These are phyloP conservation scores for Phytophthora citrophthora DNA, from an alignment of 352 stramenopile genomes.

Conservation along the genomic window DNA sequence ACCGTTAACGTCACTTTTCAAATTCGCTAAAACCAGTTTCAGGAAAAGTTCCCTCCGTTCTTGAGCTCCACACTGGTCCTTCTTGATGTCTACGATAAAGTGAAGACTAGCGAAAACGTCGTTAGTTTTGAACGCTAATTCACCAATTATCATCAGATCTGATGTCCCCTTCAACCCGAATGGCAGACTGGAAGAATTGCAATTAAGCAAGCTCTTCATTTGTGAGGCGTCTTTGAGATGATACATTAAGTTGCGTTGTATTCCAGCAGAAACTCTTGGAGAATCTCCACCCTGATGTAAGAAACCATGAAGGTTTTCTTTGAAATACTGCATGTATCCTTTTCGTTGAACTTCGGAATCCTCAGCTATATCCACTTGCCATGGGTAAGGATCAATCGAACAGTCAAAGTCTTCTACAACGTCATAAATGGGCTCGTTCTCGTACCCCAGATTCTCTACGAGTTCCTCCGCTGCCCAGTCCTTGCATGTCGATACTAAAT, in stretches of 20 bases:
- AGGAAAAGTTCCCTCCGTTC: no score
- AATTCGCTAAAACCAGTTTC: no score
- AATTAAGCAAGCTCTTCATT: slow-evolving; percentile 14
- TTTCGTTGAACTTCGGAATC: slow-evolving; percentile 1
- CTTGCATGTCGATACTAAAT: no score
- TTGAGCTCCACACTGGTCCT: no score
- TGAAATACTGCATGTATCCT: slow-evolving; percentile 4
- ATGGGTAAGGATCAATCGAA: slow-evolving; percentile 13
- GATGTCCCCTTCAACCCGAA: slow-evolving; percentile 22
- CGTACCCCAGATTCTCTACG: no score
- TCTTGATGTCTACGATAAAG: slow-evolving; percentile 1
- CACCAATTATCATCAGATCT: slow-evolving; percentile 22
- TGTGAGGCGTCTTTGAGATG: slow-evolving; percentile 15
- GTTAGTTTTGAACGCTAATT: slow-evolving; percentile 8
- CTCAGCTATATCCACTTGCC: background rate
- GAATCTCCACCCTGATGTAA: background rate
- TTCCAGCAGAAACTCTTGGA: background rate
- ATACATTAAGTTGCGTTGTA: slow-evolving; percentile 4
- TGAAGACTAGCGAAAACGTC: slow-evolving; percentile 5
- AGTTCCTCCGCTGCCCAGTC: no score
- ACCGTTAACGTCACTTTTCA: no score
- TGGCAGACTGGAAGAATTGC: background rate
- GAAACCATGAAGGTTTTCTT: background rate
- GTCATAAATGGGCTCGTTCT: no score
- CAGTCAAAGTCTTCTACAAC: no score